Conservation (phyloP, 2,329 filamentous ascomycete species). For the Domatiomyces globalis region DNA sequence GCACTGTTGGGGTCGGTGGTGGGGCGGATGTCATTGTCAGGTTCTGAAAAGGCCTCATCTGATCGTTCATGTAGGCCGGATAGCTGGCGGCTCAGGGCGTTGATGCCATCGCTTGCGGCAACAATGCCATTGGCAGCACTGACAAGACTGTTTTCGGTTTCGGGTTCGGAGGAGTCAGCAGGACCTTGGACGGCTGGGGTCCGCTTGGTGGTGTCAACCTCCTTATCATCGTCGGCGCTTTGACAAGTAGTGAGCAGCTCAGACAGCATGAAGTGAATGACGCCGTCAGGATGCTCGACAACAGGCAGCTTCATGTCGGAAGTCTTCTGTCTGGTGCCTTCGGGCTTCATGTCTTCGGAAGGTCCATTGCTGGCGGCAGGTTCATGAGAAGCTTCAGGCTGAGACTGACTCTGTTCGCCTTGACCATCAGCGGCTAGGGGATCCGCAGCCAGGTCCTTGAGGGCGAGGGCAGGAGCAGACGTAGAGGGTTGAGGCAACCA, state of each 20-base stretch:
- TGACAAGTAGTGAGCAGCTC: slow-evolving; percentile 65
- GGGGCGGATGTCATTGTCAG: background rate
- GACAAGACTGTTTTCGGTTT: slow-evolving; percentile 22
- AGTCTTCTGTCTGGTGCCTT: slow-evolving; percentile 37
- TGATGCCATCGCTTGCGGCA: background rate
- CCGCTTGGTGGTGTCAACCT: slow-evolving; percentile 27
- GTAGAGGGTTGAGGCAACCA: slow-evolving; percentile 9
- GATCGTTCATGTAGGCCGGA: slow-evolving; percentile 2
- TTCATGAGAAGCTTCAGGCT: slow-evolving; percentile 1
- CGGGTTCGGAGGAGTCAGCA: slow-evolving; percentile 36
- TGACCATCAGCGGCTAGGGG: slow-evolving; percentile 30
- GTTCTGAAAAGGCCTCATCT: background rate
- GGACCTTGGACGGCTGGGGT: slow-evolving; percentile 23
- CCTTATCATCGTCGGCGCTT: slow-evolving; percentile 80
- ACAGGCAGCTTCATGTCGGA: slow-evolving; percentile 65
- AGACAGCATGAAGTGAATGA: slow-evolving; percentile 86
- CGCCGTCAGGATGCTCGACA: slow-evolving; percentile 84
- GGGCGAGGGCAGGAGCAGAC: slow-evolving; percentile 6
- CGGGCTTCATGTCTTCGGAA: slow-evolving; percentile 7
- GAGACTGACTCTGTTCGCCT: slow-evolving; percentile 17
- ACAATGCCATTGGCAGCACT: slow-evolving; percentile 20
- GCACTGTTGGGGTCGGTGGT: slow-evolving; percentile 54
- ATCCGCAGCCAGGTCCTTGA: slow-evolving; percentile 31
- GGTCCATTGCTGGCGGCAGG: slow-evolving; percentile 16
- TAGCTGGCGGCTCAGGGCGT: background rate